Conservation (phyloP, 73 alveolate species). For the Paraurostyla sp. region DNA sequence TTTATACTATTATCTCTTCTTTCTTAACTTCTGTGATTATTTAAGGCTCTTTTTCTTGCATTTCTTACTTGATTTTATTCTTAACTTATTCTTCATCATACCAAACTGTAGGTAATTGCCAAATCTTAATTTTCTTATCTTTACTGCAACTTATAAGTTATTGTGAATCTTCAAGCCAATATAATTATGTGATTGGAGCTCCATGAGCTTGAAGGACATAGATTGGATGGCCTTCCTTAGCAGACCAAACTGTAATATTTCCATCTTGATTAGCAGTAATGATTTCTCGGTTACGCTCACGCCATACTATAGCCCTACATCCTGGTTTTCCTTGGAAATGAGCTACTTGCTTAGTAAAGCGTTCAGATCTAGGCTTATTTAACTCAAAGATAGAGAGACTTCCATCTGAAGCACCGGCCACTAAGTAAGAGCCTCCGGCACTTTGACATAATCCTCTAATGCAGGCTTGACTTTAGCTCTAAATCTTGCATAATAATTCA, state of each 20-base stretch:
- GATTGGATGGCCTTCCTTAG: conserved; percentile 81
- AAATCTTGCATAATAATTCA: conserved; percentile 65
- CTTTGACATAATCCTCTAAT: conserved; percentile 77
- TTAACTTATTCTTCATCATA: conserved; percentile 67
- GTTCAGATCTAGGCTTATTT: conserved; percentile 82
- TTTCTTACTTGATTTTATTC: conserved; percentile 34
- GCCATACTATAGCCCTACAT: conserved; percentile 67
- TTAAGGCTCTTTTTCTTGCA: conserved; percentile 34
- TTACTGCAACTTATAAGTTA: conserved; percentile 78
- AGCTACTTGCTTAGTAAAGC: conserved; percentile 78
- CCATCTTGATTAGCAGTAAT: conserved; percentile 84
- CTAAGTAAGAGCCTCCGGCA: conserved; percentile 60
- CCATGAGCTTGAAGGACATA: conserved; percentile 87
- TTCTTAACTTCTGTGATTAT: conserved; percentile 7
- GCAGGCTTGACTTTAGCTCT: conserved; percentile 70
- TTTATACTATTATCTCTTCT: not conserved
- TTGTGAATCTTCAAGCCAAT: conserved; percentile 67
- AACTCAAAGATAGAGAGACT: conserved; percentile 79
- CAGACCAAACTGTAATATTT: conserved; percentile 81
- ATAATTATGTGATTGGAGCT: conserved; percentile 78
- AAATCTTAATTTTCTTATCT: conserved; percentile 80
- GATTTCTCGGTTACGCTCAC: conserved; percentile 73
- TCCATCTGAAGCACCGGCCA: conserved; percentile 83
- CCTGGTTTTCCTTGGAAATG: conserved; percentile 73
- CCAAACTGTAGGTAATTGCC: conserved; percentile 89